A percentile compares a stretch with the other conserved stretches of the same genome.
phyloP scores from a whole-genome alignment of 257 asterid genomes.

The Solanum pinnatisectum region DNA sequence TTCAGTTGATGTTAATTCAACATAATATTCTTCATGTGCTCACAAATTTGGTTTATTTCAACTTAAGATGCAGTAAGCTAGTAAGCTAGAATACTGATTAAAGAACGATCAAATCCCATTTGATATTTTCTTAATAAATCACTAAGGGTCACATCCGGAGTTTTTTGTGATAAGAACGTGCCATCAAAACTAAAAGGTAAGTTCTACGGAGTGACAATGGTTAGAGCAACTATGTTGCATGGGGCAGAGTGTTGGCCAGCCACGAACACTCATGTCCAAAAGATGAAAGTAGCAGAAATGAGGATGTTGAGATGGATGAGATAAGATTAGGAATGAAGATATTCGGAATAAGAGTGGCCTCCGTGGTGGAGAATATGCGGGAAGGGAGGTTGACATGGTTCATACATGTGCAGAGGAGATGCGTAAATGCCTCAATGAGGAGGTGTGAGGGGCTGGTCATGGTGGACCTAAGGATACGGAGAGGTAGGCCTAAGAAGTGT shows the following conservation, averaged over 20 bases:
- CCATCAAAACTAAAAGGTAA: neutral
- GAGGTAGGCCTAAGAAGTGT: neutral
- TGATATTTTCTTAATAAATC: neutral
- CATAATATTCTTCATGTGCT: neutral
- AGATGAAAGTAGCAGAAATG: neutral
- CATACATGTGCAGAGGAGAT: neutral
- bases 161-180: neutral
- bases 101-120: neutral
- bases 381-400: neutral
- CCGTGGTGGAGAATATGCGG: neutral
- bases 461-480: neutral
- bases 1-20: neutral
- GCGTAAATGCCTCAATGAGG: neutral
- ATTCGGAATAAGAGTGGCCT: neutral
- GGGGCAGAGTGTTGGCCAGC: neutral
- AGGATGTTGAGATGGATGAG: neutral
- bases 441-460: neutral
- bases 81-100: neutral
- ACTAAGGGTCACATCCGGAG: neutral
- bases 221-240: neutral
- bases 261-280: neutral
- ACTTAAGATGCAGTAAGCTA: neutral
- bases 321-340: neutral
- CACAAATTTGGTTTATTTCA: neutral
- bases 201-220: neutral